Evolutionary conservation across 1,284 basidiomycete species (phyloP), one percentile per base, ranked within the genome.

Genomic region (Ustilago trichophora): DNA sequence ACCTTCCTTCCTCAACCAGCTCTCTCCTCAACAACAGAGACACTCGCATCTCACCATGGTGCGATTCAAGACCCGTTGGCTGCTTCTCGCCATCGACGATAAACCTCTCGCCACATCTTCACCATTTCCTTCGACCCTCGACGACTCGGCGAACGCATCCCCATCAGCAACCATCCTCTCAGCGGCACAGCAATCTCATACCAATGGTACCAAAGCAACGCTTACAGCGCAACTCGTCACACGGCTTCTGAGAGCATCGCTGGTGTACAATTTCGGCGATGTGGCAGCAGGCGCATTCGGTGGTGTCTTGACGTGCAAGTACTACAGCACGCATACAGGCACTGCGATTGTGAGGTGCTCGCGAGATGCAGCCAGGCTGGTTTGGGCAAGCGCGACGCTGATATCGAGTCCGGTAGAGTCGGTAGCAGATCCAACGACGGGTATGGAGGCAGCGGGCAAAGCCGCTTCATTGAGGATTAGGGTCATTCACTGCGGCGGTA

Each of bases 1-100:
- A n/a, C n/a, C n/a, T n/a, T n/a, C n/a, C n/a, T n/a, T n/a, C n/a
- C n/a, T n/a, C n/a, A n/a, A n/a, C n/a, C n/a, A n/a, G n/a, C n/a
- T n/a, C n/a, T n/a, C n/a, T n/a, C n/a, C n/a, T n/a, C n/a, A n/a
- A n/a, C n/a, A n/a, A n/a, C n/a, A n/a, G n/a, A n/a, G n/a, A n/a
- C n/a, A n/a, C n/a, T n/a, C n/a, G n/a, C n/a, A n/a, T n/a, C n/a
- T n/a, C 18, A 31, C 4, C 13, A 71, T 71, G 68, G 68, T 71
- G 24, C 68, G 68, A n/a, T 66, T 71, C 54, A 71, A 72, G 47
- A 68, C 60, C 7, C 64, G 70, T 16, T 72, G 70, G 70, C 65
- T 72, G 8, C 53, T 72, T 2, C 44, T 72, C 2, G 57, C 65
- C 21, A 47, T 72, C 21, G 64, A 67, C 24, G 56, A 54, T 34